These are phyloP conservation scores for Ophiostoma tasmaniense DNA, from an alignment of 2,329 filamentous ascomycete genomes.

Conservation along the genomic window DNA sequence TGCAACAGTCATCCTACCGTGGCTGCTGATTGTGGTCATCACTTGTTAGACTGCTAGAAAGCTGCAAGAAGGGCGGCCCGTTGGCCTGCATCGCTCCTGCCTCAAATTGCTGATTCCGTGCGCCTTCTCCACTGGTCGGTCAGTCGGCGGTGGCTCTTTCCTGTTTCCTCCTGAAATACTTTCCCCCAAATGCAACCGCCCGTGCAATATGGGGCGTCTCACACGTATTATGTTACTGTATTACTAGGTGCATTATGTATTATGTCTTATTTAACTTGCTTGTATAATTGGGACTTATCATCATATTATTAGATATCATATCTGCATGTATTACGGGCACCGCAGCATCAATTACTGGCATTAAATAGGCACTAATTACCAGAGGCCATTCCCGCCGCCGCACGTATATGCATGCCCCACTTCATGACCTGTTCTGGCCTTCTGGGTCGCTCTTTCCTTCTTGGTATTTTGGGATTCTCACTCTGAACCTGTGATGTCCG, in stretches of 20 bases:
- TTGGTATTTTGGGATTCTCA: not conserved
- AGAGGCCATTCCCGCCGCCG: not conserved
- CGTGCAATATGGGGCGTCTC: not conserved
- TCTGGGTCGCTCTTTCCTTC: not conserved
- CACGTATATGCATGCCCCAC: not conserved
- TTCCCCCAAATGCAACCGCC: slow-evolving; percentile 4
- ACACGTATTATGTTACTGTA: slow-evolving; percentile 1
- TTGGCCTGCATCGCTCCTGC: slow-evolving; percentile 9
- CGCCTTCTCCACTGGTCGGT: slow-evolving; percentile 5
- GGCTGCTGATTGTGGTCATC: not conserved
- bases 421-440: not conserved
- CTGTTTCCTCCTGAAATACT: not conserved
- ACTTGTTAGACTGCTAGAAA: not conserved
- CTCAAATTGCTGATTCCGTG: slow-evolving; percentile 6
- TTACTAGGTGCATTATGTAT: not conserved
- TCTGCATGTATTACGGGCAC: not conserved
- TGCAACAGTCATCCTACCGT: not conserved
- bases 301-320: not conserved
- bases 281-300: not conserved
- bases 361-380: not conserved
- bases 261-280: not conserved
- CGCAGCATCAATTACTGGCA: not conserved
- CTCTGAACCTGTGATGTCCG: not conserved
- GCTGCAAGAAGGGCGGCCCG: not conserved
- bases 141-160: slow-evolving; percentile 10